Conservation (phyloP, 805 yeast genomes). For the Pichia nanzhaoensis region DNA sequence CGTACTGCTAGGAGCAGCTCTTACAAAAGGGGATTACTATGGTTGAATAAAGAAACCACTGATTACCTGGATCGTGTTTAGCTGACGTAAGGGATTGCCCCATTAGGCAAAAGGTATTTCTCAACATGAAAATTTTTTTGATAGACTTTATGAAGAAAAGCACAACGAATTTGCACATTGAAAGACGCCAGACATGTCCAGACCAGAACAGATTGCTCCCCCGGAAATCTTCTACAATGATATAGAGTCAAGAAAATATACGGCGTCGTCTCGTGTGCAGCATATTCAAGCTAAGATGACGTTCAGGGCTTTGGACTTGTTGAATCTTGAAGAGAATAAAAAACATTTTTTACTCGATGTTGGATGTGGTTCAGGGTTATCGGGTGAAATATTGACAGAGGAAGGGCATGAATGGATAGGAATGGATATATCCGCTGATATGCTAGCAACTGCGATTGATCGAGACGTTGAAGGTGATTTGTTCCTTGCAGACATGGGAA, state of each 20-base stretch:
- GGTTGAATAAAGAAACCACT: too few relatives aligned
- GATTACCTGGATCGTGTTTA: too few relatives aligned
- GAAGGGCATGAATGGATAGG: conserved; percentile 96
- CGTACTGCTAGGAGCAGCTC: too few relatives aligned
- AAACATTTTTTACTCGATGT: conserved; percentile 76
- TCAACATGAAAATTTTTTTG: too few relatives aligned
- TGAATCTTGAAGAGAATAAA: conserved; percentile 59
- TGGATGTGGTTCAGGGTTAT: conserved; percentile 95
- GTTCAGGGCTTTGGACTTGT: conserved; percentile 78
- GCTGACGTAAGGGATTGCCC: background rate
- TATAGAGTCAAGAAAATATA: conserved; percentile 81
- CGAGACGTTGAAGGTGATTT: conserved; percentile 92
- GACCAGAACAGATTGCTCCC: conserved; percentile 96
- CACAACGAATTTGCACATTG: too few relatives aligned
- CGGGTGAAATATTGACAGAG: conserved; percentile 89
- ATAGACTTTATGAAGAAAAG: too few relatives aligned
- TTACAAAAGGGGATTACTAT: too few relatives aligned
- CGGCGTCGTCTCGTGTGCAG: conserved; percentile 92
- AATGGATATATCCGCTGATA: conserved; percentile 91
- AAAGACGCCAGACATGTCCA: conserved; percentile 50
- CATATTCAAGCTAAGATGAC: conserved; percentile 99
- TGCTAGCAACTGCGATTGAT: conserved; percentile 92
- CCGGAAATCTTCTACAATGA: conserved; percentile 95
- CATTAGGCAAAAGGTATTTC: too few relatives aligned
- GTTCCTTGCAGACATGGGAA: conserved; percentile 86